Evolutionary conservation across 1,284 basidiomycete species (phyloP).

Genomic region (Wolfiporia cocos): DNA sequence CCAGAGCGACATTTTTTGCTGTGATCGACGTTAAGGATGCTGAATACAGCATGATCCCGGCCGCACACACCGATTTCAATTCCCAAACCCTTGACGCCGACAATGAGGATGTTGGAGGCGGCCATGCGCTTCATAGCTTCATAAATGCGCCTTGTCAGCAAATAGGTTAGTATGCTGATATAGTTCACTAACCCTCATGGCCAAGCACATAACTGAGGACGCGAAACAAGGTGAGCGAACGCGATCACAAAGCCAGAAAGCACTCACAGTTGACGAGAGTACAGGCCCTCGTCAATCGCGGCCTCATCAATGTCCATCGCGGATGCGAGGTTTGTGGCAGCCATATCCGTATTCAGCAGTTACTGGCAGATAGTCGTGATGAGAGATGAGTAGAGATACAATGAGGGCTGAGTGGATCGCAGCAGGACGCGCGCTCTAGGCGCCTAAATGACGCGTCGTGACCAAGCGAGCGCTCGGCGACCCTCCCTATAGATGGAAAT

Average conservation of each 20-base stretch:
- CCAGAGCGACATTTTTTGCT: constrained; percentile 96
- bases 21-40: constrained; percentile 8
- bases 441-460: neutral
- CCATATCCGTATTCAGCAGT: constrained; percentile 33
- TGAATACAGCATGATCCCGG: neutral
- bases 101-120: constrained; percentile 90
- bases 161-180: neutral
- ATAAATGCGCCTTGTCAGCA: neutral
- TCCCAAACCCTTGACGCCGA: constrained; percentile 91
- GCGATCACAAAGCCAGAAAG: constrained; percentile 10
- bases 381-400: neutral
- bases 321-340: constrained; percentile 40
- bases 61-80: constrained; percentile 83
- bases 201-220: constrained; percentile 83
- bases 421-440: neutral
- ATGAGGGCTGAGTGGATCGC: neutral
- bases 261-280: constrained; percentile 92
- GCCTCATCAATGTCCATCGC: constrained; percentile 83
- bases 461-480: neutral
- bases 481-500: constrained; percentile 3
- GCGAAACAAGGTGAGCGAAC: constrained; percentile 14
- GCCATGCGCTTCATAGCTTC: constrained; percentile 99
- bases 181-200: constrained; percentile 69
- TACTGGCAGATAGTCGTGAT: neutral
- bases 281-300: constrained; percentile 86